These are phyloP conservation scores for Pseudopithomyces chartarum DNA, from an alignment of 2,329 filamentous ascomycete species.

Conservation along the genomic window DNA sequence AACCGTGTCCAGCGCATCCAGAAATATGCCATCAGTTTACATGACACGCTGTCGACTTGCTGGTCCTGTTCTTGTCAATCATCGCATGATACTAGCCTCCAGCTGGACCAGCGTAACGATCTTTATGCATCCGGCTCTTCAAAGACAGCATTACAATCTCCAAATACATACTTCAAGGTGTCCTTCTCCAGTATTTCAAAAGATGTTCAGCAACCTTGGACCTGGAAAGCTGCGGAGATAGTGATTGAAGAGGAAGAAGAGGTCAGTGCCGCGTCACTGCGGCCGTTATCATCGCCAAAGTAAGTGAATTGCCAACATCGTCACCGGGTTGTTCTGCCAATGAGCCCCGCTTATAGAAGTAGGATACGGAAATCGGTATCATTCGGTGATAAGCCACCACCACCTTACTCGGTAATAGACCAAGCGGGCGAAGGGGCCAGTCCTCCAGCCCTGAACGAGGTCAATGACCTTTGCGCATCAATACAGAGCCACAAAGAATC, in stretches of 20 bases:
- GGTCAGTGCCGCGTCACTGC: conserved; percentile 11
- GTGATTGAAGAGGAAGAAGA: conserved; percentile 38
- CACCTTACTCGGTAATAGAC: conserved; percentile 37
- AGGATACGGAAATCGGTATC: conserved; percentile 41
- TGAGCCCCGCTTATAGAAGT: conserved; percentile 2
- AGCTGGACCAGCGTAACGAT: conserved; percentile 35
- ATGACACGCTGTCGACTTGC: conserved; percentile 32
- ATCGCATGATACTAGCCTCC: conserved; percentile 39
- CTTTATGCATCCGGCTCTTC: conserved; percentile 24
- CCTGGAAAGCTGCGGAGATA: conserved; percentile 41
- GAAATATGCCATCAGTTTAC: conserved; percentile 38
- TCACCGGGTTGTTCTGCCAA: background rate
- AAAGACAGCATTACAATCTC: conserved; percentile 14
- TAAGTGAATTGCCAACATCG: conserved; percentile 11
- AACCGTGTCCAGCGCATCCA: conserved; percentile 40
- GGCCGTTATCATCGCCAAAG: conserved; percentile 26
- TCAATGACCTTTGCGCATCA: conserved; percentile 44
- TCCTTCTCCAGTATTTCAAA: conserved; percentile 32
- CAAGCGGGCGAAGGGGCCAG: conserved; percentile 11
- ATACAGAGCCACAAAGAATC: conserved; percentile 33
- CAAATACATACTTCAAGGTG: conserved; percentile 39
- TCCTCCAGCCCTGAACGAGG: conserved; percentile 27
- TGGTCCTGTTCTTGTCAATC: conserved; percentile 43
- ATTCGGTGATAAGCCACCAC: conserved; percentile 34
- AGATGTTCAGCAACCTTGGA: conserved; percentile 26